Conservation (phyloP, 805 yeast genomes). For the Candida dajiaensis region DNA sequence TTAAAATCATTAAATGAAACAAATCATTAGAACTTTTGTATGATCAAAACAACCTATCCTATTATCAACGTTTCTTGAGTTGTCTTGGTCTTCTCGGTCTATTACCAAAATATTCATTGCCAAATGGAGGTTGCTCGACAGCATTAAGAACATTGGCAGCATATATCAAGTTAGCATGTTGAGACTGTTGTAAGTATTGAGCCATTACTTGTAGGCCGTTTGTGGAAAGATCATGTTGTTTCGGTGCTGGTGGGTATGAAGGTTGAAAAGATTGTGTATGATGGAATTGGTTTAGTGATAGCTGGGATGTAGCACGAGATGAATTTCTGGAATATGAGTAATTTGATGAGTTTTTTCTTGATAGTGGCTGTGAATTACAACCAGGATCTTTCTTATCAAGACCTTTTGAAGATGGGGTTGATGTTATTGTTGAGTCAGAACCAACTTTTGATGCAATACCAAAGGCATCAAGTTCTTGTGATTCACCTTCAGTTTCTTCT, state of each 20-base stretch:
- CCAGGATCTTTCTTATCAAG: neutral
- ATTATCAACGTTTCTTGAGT: neutral
- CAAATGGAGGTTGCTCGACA: conserved; percentile 24
- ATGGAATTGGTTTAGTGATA: neutral
- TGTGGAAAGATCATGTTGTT: conserved; percentile 6
- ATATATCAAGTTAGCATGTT: conserved; percentile 53
- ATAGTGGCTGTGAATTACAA: neutral
- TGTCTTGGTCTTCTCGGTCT: neutral
- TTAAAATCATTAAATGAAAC: neutral
- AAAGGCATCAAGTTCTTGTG: conserved; percentile 10
- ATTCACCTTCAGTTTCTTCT: conserved; percentile 2
- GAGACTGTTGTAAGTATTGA: conserved; percentile 68
- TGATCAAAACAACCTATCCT: too few species aligned
- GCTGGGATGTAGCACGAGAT: neutral
- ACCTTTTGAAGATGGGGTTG: conserved; percentile 5
- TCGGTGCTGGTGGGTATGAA: neutral
- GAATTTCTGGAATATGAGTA: neutral
- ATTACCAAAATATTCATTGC: neutral
- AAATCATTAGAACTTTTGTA: neutral
- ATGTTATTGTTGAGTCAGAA: neutral
- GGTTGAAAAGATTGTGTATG: neutral
- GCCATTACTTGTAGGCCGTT: conserved; percentile 76
- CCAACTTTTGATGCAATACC: conserved; percentile 10
- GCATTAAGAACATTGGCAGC: conserved; percentile 48
- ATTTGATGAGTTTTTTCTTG: neutral